phyloP scores from a whole-genome alignment of 441 rosid genomes.

The Bruguiera hainesii region DNA sequence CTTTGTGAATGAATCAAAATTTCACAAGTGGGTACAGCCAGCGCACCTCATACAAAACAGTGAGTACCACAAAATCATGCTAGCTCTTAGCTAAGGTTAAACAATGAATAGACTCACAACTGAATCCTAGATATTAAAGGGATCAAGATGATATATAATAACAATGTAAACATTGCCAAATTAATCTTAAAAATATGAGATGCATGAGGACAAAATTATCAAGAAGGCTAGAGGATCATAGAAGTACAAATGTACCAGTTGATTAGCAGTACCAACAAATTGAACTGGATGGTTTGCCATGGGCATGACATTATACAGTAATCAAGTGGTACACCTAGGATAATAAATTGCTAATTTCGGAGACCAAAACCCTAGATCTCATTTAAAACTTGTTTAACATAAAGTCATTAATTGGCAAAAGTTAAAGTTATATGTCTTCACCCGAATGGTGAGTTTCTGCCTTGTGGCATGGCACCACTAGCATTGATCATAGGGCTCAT shows the following conservation, averaged over 20 bases:
- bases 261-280: conserved; percentile 9
- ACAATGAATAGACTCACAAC: no score
- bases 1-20: no score
- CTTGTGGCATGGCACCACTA: conserved; percentile 47
- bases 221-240: neutral
- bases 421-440: conserved; percentile 20
- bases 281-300: conserved; percentile 17
- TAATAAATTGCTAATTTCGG: conserved; percentile 18
- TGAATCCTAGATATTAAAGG: no score
- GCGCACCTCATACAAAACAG: no score
- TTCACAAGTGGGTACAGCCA: no score
- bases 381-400: conserved; percentile 12
- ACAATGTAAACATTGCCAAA: neutral
- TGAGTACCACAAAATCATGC: no score
- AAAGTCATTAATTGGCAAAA: conserved; percentile 20
- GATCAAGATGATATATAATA: no score
- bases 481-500: conserved; percentile 56
- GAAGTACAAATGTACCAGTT: conserved; percentile 2
- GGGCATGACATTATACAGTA: conserved; percentile 14
- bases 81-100: no score
- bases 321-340: conserved; percentile 14
- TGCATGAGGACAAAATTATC: neutral
- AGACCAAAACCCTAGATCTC: conserved; percentile 25
- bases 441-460: conserved; percentile 63
- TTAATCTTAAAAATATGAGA: neutral